Base-by-base conservation (phyloP, 1,284 basidiomycete genomes). In the Ustilago cynodontis region DNA sequence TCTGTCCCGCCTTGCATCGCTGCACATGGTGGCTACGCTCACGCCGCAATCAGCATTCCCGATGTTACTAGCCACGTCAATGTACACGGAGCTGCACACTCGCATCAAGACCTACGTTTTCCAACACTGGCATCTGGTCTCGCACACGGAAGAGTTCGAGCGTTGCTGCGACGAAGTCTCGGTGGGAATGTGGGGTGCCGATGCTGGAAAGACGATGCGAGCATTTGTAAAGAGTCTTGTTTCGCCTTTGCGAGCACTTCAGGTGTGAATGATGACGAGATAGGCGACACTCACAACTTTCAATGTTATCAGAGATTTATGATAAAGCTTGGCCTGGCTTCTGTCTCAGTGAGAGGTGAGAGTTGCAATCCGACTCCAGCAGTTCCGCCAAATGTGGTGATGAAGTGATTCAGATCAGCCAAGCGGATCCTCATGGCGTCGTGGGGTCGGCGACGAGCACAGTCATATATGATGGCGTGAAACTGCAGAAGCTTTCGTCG, bases 1-100 rank as follows among this genome's bases (percentile, higher is more conserved):
- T 10, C 88, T 94, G 24, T 90, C 90, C 37, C 82, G 88, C 13
- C 88, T 94, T 9, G 91, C 93, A 2, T 86, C 92, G 61, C 90
- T 92, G 57, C 92, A 93, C 82, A 90, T 94, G 78, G 89, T 94
- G 87, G 88, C 89, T 5, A 91, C 90, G 2, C 89, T 95, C 45
- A 92, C 91, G 8, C 91, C 92, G 5, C 88, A 89, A 67, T 89
- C 89, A 9, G 91, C 92, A 69, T 93, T 93, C 83, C 89, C 92
- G 0, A 86, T 93, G 51, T 86, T 94, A 61, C 89, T 93, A 59
- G 92, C 86, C 16, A 83, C 81, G 26, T 63, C 71, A 28, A 70
- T 82, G 24, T 83, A 82, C 49, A 63, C 66, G 14, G 77, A 80
- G 26, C 62, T 85, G 39, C 83, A 85, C 39, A 59, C 63, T 2